Evolutionary conservation across 2,329 filamentous ascomycete genomes (phyloP).

Genomic region (Coleophoma crateriformis): DNA sequence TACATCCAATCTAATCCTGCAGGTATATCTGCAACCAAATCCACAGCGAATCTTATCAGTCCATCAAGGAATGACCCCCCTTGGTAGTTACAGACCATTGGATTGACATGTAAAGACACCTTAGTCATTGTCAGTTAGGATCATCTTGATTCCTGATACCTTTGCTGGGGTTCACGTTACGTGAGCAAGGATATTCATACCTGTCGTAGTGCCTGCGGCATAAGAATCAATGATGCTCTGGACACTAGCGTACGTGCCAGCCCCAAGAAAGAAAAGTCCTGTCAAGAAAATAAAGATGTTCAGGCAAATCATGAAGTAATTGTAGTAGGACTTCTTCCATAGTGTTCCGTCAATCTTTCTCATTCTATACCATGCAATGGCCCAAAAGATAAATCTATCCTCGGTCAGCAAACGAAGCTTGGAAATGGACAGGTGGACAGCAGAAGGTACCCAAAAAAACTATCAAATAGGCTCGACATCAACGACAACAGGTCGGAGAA

Average conservation of each 20-base stretch:
- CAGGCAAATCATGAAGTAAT: constrained; percentile 50
- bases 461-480: constrained; percentile 87
- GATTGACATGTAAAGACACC: constrained; percentile 65
- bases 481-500: constrained; percentile 69
- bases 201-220: constrained; percentile 54
- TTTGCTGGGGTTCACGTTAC: not conserved
- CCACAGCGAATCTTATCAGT: no score
- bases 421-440: no score
- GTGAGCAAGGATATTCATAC: constrained; percentile 17
- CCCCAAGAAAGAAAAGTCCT: constrained; percentile 76
- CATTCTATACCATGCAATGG: constrained; percentile 75
- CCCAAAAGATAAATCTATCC: constrained; percentile 83
- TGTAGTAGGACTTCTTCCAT: constrained; percentile 22
- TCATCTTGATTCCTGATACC: not conserved
- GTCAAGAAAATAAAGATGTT: constrained; percentile 70
- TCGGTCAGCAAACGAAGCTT: no score
- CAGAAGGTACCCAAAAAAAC: constrained; percentile 57
- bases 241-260: constrained; percentile 75
- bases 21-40: no score
- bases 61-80: no score
- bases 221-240: constrained; percentile 74
- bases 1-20: no score
- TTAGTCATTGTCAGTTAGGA: not conserved
- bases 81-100: constrained; percentile 47
- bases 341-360: constrained; percentile 55